phyloP scores from a whole-genome alignment of 2,329 filamentous ascomycete species.

The Colletotrichum sp. region DNA sequence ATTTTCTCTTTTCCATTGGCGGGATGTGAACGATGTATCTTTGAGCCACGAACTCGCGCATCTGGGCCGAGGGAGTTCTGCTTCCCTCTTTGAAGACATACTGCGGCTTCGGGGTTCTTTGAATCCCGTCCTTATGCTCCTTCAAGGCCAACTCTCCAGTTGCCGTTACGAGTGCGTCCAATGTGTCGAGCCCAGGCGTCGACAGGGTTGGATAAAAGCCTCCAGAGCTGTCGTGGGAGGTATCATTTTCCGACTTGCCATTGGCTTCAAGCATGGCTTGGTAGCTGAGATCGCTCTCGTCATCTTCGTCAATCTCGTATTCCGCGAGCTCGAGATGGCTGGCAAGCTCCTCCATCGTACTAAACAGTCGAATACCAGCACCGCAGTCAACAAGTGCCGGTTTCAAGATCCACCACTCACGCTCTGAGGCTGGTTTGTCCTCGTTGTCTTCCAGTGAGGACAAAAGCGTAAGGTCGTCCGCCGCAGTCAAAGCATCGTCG shows the following conservation, averaged over 20 bases:
- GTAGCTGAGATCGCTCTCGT: constrained; percentile 27
- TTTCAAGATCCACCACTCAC: constrained; percentile 46
- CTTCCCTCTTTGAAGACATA: constrained; percentile 33
- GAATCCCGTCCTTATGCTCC: not conserved
- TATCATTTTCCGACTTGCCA: not conserved
- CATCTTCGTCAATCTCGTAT: constrained; percentile 31
- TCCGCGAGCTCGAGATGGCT: constrained; percentile 38
- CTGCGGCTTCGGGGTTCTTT: constrained; percentile 16
- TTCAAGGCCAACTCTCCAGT: constrained; percentile 25
- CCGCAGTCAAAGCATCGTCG: constrained; percentile 38
- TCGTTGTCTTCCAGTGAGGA: constrained; percentile 39
- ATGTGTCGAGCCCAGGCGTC: constrained; percentile 28
- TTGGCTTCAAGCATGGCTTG: not conserved
- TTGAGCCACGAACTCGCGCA: constrained; percentile 43
- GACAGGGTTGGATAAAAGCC: constrained; percentile 26
- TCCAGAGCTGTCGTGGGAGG: not conserved
- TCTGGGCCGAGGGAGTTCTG: constrained; percentile 39
- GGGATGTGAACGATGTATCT: constrained; percentile 37
- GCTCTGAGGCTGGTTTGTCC: constrained; percentile 25
- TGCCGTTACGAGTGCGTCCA: constrained; percentile 35
- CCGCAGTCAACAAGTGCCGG: constrained; percentile 44
- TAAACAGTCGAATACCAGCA: constrained; percentile 42
- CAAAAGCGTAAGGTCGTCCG: constrained; percentile 38
- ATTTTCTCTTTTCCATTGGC: constrained; percentile 35
- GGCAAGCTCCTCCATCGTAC: constrained; percentile 39